Base-by-base conservation (phyloP, 768 basidiomycete genomes). In the Boletus sp. region DNA sequence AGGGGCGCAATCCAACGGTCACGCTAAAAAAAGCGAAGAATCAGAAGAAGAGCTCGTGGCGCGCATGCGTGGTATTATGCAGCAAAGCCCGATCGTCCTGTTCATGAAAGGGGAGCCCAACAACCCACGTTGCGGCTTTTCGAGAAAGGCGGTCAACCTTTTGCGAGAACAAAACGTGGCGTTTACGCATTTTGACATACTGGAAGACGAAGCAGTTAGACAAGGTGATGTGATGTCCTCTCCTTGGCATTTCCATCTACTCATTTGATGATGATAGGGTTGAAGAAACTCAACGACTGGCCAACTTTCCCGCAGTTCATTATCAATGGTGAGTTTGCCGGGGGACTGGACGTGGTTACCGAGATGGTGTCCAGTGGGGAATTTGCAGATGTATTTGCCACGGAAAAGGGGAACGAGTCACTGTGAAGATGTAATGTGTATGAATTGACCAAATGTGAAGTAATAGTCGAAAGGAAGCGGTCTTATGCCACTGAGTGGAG, bases 41-140 rank as follows among this genome's bases (percentile, higher is more conserved):
- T 81, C 84, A 0, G 73, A 78, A 17, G 90, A 90, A 63, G 80
- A 90, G 64, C 80, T 96, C 20, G 77, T 81, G 15, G 68, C 73
- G 42, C 81, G 94, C 49, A 82, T 95, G 67, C 77, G 72, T 15
- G 61, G 58, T 45, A 73, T 99, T 55, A 96, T 98, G 94, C 81
- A 80, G 58, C 83, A 91, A 73, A 82, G 80, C 72, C 78, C 79
- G 20, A 85, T 94, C 11, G 87, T 96, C 29, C 66, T 95, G 55
- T 94, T 95, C 79, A 95, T 96, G 92, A 96, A 96, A 71, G 93
- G 93, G 18, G 79, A 74, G 50, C 92, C 92, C 0, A 80, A 86
- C 33, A 76, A 74, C 2, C 93, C 93, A 7, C 83, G 87, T 55
- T 96, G 93, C 63, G 92, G 92, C 2, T 96, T 94, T 69, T 92